Evolutionary conservation across 495 filamentous ascomycete species (phyloP).

Genomic region (Talaromyces stipitatus): DNA sequence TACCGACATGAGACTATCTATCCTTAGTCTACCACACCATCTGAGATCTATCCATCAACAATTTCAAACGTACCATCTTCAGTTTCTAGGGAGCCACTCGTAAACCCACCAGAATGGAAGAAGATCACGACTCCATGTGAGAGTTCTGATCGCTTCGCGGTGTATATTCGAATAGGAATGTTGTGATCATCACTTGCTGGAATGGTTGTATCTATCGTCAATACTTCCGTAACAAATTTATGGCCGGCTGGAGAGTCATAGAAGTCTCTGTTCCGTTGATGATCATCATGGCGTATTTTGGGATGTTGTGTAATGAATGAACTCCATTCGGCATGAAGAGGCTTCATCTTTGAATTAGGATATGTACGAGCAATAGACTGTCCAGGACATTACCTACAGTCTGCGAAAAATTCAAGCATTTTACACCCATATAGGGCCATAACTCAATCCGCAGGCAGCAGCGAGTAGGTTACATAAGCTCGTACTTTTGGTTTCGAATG

Average conservation of each 20-base stretch:
- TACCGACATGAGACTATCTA: neutral
- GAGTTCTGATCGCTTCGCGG: neutral
- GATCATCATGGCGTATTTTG: neutral
- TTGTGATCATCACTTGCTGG: neutral
- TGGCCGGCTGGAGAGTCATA: neutral
- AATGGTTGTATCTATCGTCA: neutral
- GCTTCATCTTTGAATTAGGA: neutral
- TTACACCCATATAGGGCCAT: neutral
- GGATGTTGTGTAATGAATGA: neutral
- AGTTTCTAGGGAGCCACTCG: neutral
- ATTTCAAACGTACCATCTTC: neutral
- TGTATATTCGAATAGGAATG: neutral
- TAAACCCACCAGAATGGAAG: neutral
- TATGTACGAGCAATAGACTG: neutral
- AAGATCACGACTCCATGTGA: neutral
- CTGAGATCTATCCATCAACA: neutral
- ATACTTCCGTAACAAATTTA: neutral
- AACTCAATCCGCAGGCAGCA: neutral
- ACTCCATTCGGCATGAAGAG: neutral
- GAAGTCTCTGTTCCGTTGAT: neutral
- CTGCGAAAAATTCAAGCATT: neutral
- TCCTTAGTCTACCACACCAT: neutral
- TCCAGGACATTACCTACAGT: neutral
- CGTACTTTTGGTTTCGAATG: no score
- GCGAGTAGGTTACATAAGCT: no score